phyloP scores from a whole-genome alignment of 805 yeast species.

The Wickerhamiella brachini region DNA sequence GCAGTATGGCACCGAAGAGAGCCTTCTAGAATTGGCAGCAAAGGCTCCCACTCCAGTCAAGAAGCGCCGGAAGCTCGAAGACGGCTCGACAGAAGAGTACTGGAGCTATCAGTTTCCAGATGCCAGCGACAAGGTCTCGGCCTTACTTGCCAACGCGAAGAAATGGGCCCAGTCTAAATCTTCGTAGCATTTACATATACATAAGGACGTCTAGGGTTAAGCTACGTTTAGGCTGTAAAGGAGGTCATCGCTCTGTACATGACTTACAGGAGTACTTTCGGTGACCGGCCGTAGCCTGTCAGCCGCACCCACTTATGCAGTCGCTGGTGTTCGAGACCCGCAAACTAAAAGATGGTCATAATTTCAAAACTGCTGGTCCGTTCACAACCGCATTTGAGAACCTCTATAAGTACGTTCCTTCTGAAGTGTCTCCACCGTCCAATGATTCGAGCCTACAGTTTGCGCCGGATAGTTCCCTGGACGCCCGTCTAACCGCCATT shows the following conservation, averaged over 20 bases:
- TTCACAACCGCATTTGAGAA: neutral
- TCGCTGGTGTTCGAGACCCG: neutral
- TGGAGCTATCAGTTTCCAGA: conserved; percentile 57
- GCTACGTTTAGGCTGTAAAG: too few species aligned
- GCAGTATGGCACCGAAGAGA: conserved; percentile 38
- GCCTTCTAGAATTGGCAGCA: conserved; percentile 26
- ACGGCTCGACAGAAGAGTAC: conserved; percentile 40
- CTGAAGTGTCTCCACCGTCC: neutral
- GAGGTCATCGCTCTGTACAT: too few species aligned
- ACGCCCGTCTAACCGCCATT: neutral
- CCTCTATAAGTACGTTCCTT: neutral
- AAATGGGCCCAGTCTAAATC: conserved; percentile 29
- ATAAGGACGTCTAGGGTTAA: too few species aligned
- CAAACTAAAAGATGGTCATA: neutral
- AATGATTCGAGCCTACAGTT: neutral
- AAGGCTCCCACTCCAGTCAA: conserved; percentile 44
- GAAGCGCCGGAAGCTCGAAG: conserved; percentile 29
- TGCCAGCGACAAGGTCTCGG: conserved; percentile 29
- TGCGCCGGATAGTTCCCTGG: neutral
- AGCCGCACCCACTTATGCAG: neutral
- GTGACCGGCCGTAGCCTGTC: too few species aligned
- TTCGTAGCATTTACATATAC: too few species aligned
- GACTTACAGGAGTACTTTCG: too few species aligned
- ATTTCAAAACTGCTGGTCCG: neutral
- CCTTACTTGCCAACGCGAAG: conserved; percentile 34